These are phyloP conservation scores for Protomyces pachydermus DNA, from an alignment of 1,139 yeast species.

Conservation along the genomic window DNA sequence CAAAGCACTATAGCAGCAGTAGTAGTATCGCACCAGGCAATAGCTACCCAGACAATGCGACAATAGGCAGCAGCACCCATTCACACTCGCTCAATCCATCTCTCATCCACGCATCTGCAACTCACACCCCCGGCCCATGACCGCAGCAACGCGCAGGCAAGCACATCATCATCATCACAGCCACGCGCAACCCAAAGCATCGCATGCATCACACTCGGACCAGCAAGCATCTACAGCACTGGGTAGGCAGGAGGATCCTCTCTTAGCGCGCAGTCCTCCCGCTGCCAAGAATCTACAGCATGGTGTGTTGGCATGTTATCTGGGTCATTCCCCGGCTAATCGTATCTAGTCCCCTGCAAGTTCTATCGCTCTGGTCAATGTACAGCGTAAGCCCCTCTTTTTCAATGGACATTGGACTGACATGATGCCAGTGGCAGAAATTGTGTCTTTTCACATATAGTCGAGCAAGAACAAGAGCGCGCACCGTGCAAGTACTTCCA, in stretches of 20 bases:
- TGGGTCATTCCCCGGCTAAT: neutral
- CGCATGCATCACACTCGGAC: no score
- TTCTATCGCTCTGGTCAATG: conserved; percentile 26
- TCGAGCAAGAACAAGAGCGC: conserved; percentile 57
- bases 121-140: no score
- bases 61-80: no score
- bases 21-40: no score
- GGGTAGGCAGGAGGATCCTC: neutral
- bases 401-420: no score
- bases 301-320: neutral
- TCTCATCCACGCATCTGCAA: no score
- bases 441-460: conserved; percentile 61
- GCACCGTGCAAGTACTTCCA: conserved; percentile 38
- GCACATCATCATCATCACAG: neutral
- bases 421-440: conserved; percentile 8
- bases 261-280: conserved; percentile 2
- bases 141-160: neutral
- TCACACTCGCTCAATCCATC: no score
- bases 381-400: conserved; percentile 6
- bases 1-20: no score
- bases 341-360: conserved; percentile 9
- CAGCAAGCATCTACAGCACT: no score
- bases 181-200: neutral
- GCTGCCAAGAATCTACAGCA: conserved; percentile 24
- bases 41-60: no score